Evolutionary conservation across 2,329 filamentous ascomycete genomes (phyloP), one percentile per base, ranked within the genome.

Genomic region (Penicillium sp.): DNA sequence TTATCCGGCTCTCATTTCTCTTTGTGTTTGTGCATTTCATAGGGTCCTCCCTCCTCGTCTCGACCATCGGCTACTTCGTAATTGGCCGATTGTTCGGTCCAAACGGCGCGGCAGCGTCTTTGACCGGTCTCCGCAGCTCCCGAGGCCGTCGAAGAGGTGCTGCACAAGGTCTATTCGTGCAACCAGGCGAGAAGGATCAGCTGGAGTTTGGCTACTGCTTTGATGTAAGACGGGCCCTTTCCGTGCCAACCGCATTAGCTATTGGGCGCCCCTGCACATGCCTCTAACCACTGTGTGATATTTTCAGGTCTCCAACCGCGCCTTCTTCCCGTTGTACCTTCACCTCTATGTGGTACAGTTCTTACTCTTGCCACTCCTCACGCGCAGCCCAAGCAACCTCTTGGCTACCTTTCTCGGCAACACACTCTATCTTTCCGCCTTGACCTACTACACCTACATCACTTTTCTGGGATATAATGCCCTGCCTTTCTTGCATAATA

Each of bases 181-280:
- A 78, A 38, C 73, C 75, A 0, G 69, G 68, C 7, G 68, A 71
- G 47, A 75, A 74, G 19, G 80, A 83, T 39, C 77, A 77, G 44
- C 62, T 85, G 46, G 81, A 84, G 57, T 85, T 84, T 64, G 81
- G 81, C 37, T 85, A 85, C 59, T 84, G 81, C 61, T 84, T 84
- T 64, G 81, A 85, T 67, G 81, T 80, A 53, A 58, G 73, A 50
- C 28, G 14, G n/a, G 16, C n/a, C n/a, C n/a, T 29, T 11, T 16
- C 26, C 32, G 11, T 18, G 7, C 15, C 10, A 20, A 6, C 16
- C 7, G n/a, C n/a, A n/a, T n/a, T n/a, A n/a, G n/a, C 10, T 27
- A 14, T 9, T 4, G 11, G 25, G 11, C 11, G 25, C 11, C 25
- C 25, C 21, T 7, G 7, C 21, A 15, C 3, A 11, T 23, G 8